Evolutionary conservation across 257 asterid genomes (phyloP), one percentile per base, ranked within the genome.

Genomic region (Rauvolfia tetraphylla): DNA sequence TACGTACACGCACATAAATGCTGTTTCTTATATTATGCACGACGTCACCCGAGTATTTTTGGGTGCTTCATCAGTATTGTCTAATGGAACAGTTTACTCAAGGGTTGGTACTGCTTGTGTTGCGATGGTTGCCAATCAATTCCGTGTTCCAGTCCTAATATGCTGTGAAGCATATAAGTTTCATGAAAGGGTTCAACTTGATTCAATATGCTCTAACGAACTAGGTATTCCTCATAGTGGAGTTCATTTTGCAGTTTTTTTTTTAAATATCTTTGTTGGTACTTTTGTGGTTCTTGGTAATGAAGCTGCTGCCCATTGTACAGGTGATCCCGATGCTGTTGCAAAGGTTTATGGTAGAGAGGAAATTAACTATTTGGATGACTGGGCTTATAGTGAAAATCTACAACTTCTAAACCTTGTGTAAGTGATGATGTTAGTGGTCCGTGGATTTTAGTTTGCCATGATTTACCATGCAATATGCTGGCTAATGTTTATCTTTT

Each of bases 141-240:
- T 88, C 80, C 89, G 66, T 14, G 88, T 89, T 79, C 98, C 98
- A 0, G 97, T 93, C 67, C 81, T 91, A 81, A 79, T 93, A 78
- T 91, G 98, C 72, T 91, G 97, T 78, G 98, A 93, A 82, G 97
- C 98, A 27, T 93, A 93, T 82, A 93, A 93, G 79, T 93, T 93
- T 83, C 93, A 91, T 41, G 93, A 91, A 77, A 90, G 97, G 88
- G 97, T 93, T 84, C 98, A 93, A 81, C 98, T 93, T 31, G 97
- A 93, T 85, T 93, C 98, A 69, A 90, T 93, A 79, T 91, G 97
- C 89, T 88, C 89, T 69, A 93, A 93, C 84, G 98, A 91, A 83
- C 91, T 93, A 29, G 96, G 98, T 93, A 90, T 57, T 84, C 48
- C 31, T 71, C 67, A 11, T 38, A 44, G 25, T 42, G 76, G 23